A percentile compares a stretch with the other conserved stretches of the same genome.
Evolutionary conservation across 2,329 filamentous ascomycete genomes (phyloP).

Genomic region (Aspergillus tanneri): DNA sequence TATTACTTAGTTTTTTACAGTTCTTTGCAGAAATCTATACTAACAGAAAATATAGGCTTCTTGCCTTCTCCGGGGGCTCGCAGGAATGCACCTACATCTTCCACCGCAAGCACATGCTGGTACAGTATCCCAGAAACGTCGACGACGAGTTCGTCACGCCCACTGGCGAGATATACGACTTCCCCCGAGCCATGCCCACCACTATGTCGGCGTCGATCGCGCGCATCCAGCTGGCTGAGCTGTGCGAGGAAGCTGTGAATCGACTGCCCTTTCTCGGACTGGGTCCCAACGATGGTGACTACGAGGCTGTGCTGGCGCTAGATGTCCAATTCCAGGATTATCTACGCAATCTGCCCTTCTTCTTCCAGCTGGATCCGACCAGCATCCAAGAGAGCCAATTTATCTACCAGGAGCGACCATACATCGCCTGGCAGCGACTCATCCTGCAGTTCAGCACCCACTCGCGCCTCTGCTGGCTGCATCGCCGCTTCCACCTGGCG

Average conservation of each 20-base stretch:
- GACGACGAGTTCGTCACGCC: constrained; percentile 22
- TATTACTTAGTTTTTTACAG: not conserved
- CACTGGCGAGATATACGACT: not conserved
- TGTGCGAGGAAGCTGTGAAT: constrained; percentile 10
- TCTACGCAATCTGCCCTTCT: not conserved
- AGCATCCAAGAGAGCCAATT: constrained; percentile 20
- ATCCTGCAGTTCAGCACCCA: constrained; percentile 21
- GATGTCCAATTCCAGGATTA: not conserved
- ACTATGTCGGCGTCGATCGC: constrained; percentile 1
- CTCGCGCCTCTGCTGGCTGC: constrained; percentile 24
- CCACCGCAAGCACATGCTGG: constrained; percentile 25
- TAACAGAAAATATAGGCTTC: constrained; percentile 16
- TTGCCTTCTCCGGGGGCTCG: constrained; percentile 19
- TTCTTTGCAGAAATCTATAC: too few species aligned
- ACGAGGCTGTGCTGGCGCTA: constrained; percentile 1
- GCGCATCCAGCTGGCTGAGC: constrained; percentile 2
- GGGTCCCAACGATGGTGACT: not conserved
- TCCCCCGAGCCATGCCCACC: not conserved
- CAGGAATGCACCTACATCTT: constrained; percentile 23
- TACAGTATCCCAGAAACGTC: constrained; percentile 20
- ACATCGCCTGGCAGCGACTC: constrained; percentile 22
- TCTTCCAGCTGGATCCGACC: constrained; percentile 10
- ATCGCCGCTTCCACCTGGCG: constrained; percentile 23
- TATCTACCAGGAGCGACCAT: constrained; percentile 22
- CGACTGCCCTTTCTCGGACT: not conserved